These are phyloP conservation scores for Penicillium antarcticum DNA, from an alignment of 495 filamentous ascomycete genomes.

Conservation along the genomic window DNA sequence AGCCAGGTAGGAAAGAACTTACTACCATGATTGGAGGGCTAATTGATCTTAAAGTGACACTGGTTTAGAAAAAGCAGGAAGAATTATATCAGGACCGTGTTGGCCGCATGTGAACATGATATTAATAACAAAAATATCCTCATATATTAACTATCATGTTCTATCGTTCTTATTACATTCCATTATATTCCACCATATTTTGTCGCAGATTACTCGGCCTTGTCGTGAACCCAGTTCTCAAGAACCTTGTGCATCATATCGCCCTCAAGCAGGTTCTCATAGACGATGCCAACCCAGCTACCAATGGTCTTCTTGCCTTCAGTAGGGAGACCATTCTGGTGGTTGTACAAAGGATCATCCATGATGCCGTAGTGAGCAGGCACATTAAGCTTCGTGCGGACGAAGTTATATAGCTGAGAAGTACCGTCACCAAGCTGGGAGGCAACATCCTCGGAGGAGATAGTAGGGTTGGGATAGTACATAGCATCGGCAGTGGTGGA, in stretches of 20 bases:
- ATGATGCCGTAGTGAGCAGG: constrained; percentile 10
- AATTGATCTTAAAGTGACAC: too few species aligned
- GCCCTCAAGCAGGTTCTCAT: constrained; percentile 11
- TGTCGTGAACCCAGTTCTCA: background rate
- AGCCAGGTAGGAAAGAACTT: too few species aligned
- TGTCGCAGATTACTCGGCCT: too few species aligned
- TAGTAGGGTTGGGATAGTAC: constrained; percentile 6
- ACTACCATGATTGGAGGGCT: too few species aligned
- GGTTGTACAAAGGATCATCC: constrained; percentile 18
- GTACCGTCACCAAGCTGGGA: constrained; percentile 8
- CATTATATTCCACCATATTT: too few species aligned
- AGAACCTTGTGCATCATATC: constrained; percentile 14
- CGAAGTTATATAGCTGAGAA: constrained; percentile 12
- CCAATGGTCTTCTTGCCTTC: constrained; percentile 13
- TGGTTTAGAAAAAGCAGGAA: too few species aligned
- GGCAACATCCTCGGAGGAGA: constrained; percentile 4
- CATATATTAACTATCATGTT: too few species aligned
- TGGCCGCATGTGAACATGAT: too few species aligned
- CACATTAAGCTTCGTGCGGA: constrained; percentile 12
- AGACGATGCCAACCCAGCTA: constrained; percentile 9
- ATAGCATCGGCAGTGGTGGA: constrained; percentile 1
- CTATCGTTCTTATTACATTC: too few species aligned
- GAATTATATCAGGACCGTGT: too few species aligned
- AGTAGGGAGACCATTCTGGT: constrained; percentile 4
- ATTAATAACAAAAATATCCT: too few species aligned